Evolutionary conservation across 805 yeast genomes (phyloP), one percentile per base, ranked within the genome.

Genomic region (Torulaspora indica): DNA sequence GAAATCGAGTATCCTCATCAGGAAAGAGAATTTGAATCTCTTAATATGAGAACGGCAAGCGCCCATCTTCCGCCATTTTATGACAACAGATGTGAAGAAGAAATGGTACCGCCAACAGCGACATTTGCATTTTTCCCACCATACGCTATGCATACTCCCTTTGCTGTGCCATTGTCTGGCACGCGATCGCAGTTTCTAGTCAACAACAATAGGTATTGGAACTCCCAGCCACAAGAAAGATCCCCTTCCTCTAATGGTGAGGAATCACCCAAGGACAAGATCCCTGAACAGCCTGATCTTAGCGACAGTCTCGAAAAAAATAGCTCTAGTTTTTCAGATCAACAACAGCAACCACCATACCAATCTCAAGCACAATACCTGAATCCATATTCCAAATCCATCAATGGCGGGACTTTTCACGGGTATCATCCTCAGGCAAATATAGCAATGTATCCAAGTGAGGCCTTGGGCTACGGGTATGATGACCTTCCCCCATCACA

Each of bases 1-100:
- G 71, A 66, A 22, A 61, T 67, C 34, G 70, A 66, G 43, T 63
- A 63, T 47, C 64, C 67, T 7, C 58, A 57, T 5, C 51, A 51
- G 35, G 53, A 52, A 6, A 47, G 40, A 27, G 52, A 48, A 10
- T 23, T 34, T n/a, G 49, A 52, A 30, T 40, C 40, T 5, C 40
- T 48, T 8, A 43, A 35, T 10, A 36, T 33, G 14, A 51, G 42
- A 30, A 35, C 41, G 15, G 37, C 37, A 3, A 45, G 23, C 18
- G 20, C 46, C 7, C 44, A 43, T 18, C 25, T 35, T n/a, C 55
- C 45, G 12, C 36, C 49, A 5, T 39, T 40, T 12, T 42, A 47
- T 17, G 51, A 46, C 22, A 40, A 33, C 7, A 25, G 39, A 10
- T 45, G 28, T 8, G 51, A 46, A 8, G 54, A 56, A 8, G 58